Evolutionary conservation across 768 basidiomycete species (phyloP), one percentile per base, ranked within the genome.

Genomic region (Pisolithus microcarpus): DNA sequence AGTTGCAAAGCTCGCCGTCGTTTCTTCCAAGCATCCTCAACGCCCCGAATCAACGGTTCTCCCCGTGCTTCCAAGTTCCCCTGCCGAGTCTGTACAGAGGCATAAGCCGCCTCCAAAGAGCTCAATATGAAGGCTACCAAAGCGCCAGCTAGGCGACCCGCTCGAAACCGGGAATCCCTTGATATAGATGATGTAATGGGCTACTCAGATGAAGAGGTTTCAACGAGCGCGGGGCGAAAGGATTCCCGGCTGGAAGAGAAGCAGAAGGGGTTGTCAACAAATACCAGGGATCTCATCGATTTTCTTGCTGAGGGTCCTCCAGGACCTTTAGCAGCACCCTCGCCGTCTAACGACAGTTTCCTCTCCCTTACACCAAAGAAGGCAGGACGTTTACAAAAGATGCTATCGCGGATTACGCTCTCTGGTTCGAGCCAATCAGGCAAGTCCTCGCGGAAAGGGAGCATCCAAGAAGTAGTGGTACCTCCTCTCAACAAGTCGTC

Each of bases 171-270:
- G 34, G 88, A 87, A 61, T 85, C 85, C 2, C 56, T 88, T 53
- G 83, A 89, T 63, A 59, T 89, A 54, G 87, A 91, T 60, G 85
- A 87, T 52, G 63, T 88, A 21, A 82, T 87, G 82, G 79, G 73
- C 38, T 80, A 75, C 21, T 85, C 80, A 7, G 87, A 85, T 54
- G 80, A 80, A 21, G 85, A 87, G 19, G 72, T 72, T 19, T 37
- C 64, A 50, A 31, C 9, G 55, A 52, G 59, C 23, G 49, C 57
- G 34, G 66, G 40, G 45, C 58, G 50, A 58, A 54, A 49, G 77
- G 80, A 65, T 62, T 79, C 55, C 68, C 79, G 44, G 72, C 74
- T 51, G 8, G 57, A 54, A 47, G 56, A 53, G 51, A 65, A 52
- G 44, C 70, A 49, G 57, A 72, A 56, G 30, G 65, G 65, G 40